A percentile compares a stretch with the other conserved stretches of the same genome.
Evolutionary conservation across 1,139 yeast species (phyloP).

Genomic region (Magnusiomyces suaveolens): DNA sequence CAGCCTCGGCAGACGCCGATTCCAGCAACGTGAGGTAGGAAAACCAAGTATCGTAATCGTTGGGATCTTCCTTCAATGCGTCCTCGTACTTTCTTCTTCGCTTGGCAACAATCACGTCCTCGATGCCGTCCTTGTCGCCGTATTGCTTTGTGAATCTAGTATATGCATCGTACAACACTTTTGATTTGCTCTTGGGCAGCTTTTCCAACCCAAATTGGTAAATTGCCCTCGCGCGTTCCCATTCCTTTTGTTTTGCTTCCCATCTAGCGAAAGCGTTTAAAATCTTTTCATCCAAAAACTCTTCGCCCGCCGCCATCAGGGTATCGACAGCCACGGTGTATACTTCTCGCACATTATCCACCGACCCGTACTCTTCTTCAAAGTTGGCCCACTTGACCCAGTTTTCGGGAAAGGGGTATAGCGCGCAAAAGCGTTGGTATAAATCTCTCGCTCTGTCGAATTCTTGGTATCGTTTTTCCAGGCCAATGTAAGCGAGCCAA

Average conservation of each 20-base stretch:
- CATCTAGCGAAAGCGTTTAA: constrained; percentile 56
- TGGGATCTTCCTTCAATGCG: constrained; percentile 39
- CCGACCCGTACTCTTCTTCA: constrained; percentile 47
- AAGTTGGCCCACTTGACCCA: constrained; percentile 61
- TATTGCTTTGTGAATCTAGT: constrained; percentile 56
- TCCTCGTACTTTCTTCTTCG: constrained; percentile 49
- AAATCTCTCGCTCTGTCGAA: constrained; percentile 47
- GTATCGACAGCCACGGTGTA: constrained; percentile 61
- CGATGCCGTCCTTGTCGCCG: constrained; percentile 49
- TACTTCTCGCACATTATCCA: constrained; percentile 46
- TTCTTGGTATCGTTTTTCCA: constrained; percentile 62
- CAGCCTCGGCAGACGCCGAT: constrained; percentile 29
- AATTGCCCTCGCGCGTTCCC: constrained; percentile 59
- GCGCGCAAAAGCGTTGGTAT: constrained; percentile 47
- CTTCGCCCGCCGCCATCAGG: constrained; percentile 27
- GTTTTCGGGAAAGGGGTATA: constrained; percentile 44
- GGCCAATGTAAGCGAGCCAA: constrained; percentile 66
- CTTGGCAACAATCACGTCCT: constrained; percentile 43
- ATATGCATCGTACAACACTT: constrained; percentile 39
- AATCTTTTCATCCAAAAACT: constrained; percentile 34
- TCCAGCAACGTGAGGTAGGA: constrained; percentile 45
- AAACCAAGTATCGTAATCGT: constrained; percentile 80
- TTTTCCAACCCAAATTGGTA: constrained; percentile 44
- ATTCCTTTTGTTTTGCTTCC: constrained; percentile 57
- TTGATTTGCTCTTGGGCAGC: constrained; percentile 38